Evolutionary conservation across 2,329 filamentous ascomycete genomes (phyloP).

Genomic region (Sporothrix schenckii): DNA sequence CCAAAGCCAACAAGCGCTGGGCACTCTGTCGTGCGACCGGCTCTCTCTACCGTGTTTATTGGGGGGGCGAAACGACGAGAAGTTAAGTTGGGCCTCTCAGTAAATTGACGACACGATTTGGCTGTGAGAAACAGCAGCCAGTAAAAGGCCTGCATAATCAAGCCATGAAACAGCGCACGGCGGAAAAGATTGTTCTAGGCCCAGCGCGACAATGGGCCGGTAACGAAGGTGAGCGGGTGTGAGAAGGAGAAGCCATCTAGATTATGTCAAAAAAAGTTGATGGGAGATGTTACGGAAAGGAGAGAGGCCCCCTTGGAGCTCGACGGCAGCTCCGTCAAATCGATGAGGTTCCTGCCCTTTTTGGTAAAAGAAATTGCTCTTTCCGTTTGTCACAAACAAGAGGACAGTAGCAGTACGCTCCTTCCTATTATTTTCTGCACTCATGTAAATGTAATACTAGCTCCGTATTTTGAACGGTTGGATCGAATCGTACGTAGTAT

Average conservation of each 20-base stretch:
- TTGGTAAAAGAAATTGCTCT: background rate
- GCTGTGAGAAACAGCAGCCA: background rate
- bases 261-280: background rate
- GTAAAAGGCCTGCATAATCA: conserved; percentile 25
- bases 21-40: conserved; percentile 10
- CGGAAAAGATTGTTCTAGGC: background rate
- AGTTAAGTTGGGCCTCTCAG: background rate
- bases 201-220: background rate
- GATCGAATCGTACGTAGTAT: background rate
- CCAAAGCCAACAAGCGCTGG: conserved; percentile 22
- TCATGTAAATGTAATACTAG: too few relatives aligned
- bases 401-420: background rate
- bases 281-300: background rate
- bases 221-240: background rate
- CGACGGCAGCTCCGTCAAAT: too few relatives aligned
- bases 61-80: background rate
- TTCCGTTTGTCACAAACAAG: background rate
- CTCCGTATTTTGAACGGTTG: too few relatives aligned
- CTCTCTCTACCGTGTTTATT: conserved; percentile 5
- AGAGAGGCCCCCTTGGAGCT: background rate
- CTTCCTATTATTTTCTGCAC: background rate
- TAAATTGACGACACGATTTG: background rate
- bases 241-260: background rate
- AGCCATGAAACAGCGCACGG: conserved; percentile 19
- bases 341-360: background rate